Conservation (phyloP, 192 early-diverging fungal genomes). For the Backusella tuberculispora region DNA sequence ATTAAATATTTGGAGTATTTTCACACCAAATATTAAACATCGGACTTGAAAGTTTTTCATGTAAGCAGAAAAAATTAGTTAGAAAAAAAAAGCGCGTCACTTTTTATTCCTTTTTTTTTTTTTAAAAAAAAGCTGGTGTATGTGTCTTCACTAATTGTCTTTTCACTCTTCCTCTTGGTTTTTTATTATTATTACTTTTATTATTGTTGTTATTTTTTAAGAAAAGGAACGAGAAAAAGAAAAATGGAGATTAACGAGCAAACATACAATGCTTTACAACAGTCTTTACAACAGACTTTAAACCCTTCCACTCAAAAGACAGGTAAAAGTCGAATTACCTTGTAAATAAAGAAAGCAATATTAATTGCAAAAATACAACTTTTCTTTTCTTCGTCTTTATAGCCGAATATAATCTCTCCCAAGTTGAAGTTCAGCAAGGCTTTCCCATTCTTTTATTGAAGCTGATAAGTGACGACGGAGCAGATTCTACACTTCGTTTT, state of each 20-base stretch:
- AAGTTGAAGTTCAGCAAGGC: conserved; percentile 58
- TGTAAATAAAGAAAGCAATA: not conserved
- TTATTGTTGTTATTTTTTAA: conserved; percentile 1
- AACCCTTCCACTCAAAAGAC: conserved; percentile 47
- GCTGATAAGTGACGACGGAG: conserved; percentile 65
- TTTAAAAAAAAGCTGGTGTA: not conserved
- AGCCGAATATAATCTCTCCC: conserved; percentile 62
- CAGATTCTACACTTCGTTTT: conserved; percentile 69
- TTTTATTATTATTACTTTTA: not conserved
- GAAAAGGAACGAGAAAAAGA: not conserved
- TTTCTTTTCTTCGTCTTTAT: conserved; percentile 22
- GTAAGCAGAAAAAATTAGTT: not conserved
- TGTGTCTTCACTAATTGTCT: not conserved
- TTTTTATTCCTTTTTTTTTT: not conserved
- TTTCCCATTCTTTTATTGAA: conserved; percentile 78
- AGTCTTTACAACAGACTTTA: conserved; percentile 51
- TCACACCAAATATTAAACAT: too few species aligned
- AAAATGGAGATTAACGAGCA: conserved; percentile 24
- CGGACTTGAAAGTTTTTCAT: not conserved
- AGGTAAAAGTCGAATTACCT: conserved; percentile 42
- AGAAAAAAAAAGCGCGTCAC: conserved; percentile 2
- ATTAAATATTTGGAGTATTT: too few species aligned
- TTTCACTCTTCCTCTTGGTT: too few species aligned
- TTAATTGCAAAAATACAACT: not conserved
- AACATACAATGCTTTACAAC: conserved; percentile 32